phyloP scores from a whole-genome alignment of 2,329 filamentous ascomycete species.

The Arthrobotrys sphaeroides region DNA sequence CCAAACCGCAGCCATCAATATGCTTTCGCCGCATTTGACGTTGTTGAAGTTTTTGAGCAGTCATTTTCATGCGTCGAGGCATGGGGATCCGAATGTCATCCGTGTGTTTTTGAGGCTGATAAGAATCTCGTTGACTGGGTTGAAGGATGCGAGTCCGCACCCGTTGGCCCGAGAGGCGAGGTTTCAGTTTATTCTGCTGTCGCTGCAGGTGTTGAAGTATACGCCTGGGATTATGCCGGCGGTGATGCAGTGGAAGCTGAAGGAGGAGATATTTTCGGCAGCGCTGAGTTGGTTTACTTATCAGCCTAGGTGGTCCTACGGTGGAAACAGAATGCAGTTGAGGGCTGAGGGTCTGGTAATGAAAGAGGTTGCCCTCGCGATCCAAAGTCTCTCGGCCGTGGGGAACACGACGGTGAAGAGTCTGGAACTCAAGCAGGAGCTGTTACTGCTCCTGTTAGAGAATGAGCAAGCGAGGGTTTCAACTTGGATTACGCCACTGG shows the following conservation, averaged over 20 bases:
- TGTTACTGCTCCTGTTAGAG: constrained; percentile 81
- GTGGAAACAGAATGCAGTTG: constrained; percentile 89
- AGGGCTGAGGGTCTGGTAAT: constrained; percentile 87
- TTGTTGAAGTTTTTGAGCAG: constrained; percentile 89
- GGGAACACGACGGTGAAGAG: constrained; percentile 49
- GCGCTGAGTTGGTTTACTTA: constrained; percentile 88
- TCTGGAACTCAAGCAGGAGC: constrained; percentile 72
- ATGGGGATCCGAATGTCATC: constrained; percentile 83
- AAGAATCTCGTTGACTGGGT: constrained; percentile 77
- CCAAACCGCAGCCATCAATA: constrained; percentile 80
- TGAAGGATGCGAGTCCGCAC: constrained; percentile 77
- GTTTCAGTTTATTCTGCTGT: constrained; percentile 86
- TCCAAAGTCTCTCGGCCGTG: constrained; percentile 49
- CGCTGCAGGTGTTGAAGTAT: constrained; percentile 77
- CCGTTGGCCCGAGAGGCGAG: constrained; percentile 91
- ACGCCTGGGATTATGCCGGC: constrained; percentile 72
- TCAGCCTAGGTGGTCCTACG: constrained; percentile 90
- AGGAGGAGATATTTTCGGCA: constrained; percentile 86
- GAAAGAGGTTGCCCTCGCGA: constrained; percentile 66
- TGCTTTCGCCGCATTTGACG: constrained; percentile 85
- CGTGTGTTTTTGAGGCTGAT: constrained; percentile 83
- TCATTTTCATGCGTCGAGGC: constrained; percentile 91
- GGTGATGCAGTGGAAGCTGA: constrained; percentile 79
- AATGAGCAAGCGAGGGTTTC: constrained; percentile 83
- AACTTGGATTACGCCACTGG: constrained; percentile 89